Base-by-base conservation (phyloP, 2,329 filamentous ascomycete genomes). In the Pyricularia sp. region DNA sequence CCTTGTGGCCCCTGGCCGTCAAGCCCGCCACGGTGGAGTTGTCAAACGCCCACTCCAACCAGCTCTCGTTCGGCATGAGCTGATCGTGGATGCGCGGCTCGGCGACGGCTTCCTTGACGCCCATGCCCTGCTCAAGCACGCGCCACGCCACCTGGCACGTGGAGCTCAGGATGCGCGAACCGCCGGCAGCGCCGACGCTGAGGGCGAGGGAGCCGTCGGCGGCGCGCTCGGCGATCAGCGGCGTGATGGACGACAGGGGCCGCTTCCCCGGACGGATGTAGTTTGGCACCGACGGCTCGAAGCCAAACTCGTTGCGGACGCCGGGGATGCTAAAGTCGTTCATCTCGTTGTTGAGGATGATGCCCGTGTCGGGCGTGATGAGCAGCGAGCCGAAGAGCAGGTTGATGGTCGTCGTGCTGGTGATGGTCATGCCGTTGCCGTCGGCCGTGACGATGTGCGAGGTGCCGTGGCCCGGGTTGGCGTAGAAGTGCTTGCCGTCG, bases 281-380 rank as follows among this genome's bases (percentile, higher is more conserved):
- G 80, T 97, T 97, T 60, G 87, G 83, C 4, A 86, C 84, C 0
- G 85, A 88, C 1, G 93, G 92, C 60, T 88, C 83, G 77, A 91
- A 96, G 64, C 91, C 92, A 73, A 97, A 97, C 30, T 87, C 85
- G 73, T 96, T 96, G 66, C 81, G 82, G 1, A 82, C 78, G 64
- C 85, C 85, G 0, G 93, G 93, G 70, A 96, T 92, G 62, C 88
- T 91, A 78, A 97, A 97, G 77, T 96, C 91, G 78, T 87, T 83
- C 81, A 85, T 85, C 75, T 88, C 82, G 73, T 86, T 80, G 75
- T 87, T 88, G 75, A 96, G 84, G 65, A 96, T 90, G 66, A 96
- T 82, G 22, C 93, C 93, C 0, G 91, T 93, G 69, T 88, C 83
- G 0, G 91, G 90, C 0, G 93, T 88, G 76, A 96, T 85, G 68